phyloP scores from a whole-genome alignment of 495 filamentous ascomycete species.

The Neurospora hispaniola region DNA sequence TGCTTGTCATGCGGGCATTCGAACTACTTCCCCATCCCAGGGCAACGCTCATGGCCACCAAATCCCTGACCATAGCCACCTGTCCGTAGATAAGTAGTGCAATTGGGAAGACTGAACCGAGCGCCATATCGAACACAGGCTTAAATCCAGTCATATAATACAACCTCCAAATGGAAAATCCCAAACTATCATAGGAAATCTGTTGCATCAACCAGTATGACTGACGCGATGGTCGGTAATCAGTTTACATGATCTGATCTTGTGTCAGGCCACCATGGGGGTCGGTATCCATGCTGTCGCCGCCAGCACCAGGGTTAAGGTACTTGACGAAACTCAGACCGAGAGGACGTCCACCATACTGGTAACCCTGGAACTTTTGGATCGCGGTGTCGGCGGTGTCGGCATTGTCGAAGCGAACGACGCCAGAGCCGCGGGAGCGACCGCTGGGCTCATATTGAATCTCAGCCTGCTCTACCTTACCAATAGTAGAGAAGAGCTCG shows the following conservation, averaged over 20 bases:
- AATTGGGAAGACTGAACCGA: not conserved
- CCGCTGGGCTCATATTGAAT: conserved; percentile 98
- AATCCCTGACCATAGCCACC: not conserved
- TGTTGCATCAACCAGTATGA: not conserved
- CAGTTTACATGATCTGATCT: conserved; percentile 87
- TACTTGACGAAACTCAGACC: conserved; percentile 91
- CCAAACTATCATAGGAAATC: not conserved
- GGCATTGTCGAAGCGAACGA: conserved; percentile 78
- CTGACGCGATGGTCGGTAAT: not conserved
- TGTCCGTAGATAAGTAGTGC: not conserved
- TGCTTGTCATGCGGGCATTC: not conserved
- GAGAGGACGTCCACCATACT: conserved; percentile 91
- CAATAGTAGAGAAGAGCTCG: conserved; percentile 94
- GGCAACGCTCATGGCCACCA: not conserved
- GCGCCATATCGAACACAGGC: not conserved
- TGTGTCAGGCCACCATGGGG: conserved; percentile 71
- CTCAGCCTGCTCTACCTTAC: conserved; percentile 93
- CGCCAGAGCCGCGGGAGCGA: conserved; percentile 87
- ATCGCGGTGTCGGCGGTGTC: conserved; percentile 90
- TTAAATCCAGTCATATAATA: not conserved
- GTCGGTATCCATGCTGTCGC: conserved; percentile 76
- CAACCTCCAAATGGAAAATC: not conserved
- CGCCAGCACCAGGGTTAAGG: conserved; percentile 46
- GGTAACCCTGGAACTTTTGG: conserved; percentile 93
- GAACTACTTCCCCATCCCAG: not conserved